Conservation (phyloP, 129 eudicot species). For the Deinandra increscens region DNA sequence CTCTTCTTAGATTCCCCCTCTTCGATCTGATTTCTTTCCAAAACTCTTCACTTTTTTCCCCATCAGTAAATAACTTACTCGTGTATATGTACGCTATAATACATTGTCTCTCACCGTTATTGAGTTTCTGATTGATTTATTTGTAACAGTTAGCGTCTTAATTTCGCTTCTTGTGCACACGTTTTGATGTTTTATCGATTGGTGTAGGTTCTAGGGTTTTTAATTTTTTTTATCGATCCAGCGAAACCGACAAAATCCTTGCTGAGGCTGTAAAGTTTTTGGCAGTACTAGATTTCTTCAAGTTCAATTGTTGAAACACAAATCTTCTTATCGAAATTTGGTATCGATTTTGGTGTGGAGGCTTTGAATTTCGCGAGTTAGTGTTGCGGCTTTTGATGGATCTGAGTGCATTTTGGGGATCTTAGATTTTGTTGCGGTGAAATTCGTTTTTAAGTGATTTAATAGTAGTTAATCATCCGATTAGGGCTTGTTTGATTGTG, state of each 20-base stretch:
- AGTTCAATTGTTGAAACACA: neutral
- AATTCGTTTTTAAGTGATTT: slow-evolving; percentile 10
- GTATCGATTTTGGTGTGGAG: neutral
- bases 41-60: neutral
- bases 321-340: slow-evolving; percentile 13
- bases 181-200: neutral
- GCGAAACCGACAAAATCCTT: slow-evolving; percentile 14
- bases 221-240: slow-evolving; percentile 6
- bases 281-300: neutral
- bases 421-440: slow-evolving; percentile 32
- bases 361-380: neutral
- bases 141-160: neutral
- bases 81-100: neutral
- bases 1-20: slow-evolving; percentile 16
- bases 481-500: neutral
- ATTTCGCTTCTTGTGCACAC: neutral
- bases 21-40: neutral
- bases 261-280: neutral
- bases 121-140: slow-evolving; percentile 1
- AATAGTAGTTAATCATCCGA: neutral
- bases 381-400: slow-evolving; percentile 35
- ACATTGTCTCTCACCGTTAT: slow-evolving; percentile 2
- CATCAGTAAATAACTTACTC: neutral
- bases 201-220: slow-evolving; percentile 30
- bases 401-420: slow-evolving; percentile 43